Evolutionary conservation across 1,139 yeast genomes (phyloP).

Genomic region (Yamadazyma membranifaciens): DNA sequence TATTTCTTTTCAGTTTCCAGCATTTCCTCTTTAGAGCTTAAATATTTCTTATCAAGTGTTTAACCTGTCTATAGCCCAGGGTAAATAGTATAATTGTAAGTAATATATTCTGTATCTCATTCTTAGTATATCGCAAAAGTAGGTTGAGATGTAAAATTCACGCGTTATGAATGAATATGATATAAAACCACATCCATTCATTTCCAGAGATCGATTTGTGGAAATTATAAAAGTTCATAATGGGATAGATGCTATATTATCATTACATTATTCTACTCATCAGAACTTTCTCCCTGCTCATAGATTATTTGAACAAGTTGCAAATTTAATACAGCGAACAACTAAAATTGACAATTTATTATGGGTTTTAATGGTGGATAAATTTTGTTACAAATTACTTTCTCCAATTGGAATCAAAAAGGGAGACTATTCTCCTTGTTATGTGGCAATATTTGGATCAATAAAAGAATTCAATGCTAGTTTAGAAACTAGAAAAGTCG

Average conservation of each 20-base stretch:
- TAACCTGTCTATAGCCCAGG: no score
- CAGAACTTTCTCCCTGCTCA: conserved; percentile 16
- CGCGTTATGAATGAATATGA: conserved; percentile 1
- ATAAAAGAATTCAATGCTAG: conserved; percentile 11
- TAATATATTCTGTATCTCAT: background rate
- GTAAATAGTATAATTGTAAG: no score
- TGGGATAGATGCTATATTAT: conserved; percentile 14
- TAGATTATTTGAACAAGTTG: conserved; percentile 11
- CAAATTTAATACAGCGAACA: conserved; percentile 10
- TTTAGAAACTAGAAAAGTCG: conserved; percentile 39
- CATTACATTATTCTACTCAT: conserved; percentile 15
- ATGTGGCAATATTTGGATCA: conserved; percentile 11
- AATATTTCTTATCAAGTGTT: no score
- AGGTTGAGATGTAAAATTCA: no score
- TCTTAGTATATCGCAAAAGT: background rate
- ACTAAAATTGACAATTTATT: conserved; percentile 14
- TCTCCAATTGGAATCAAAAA: conserved; percentile 10
- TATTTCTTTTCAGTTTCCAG: no score
- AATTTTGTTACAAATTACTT: conserved; percentile 11
- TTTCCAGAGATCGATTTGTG: conserved; percentile 5
- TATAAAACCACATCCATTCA: conserved; percentile 11
- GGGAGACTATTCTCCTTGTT: conserved; percentile 16
- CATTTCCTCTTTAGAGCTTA: no score
- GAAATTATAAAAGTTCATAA: conserved; percentile 11
- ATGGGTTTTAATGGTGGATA: conserved; percentile 12